A percentile compares a stretch with the other conserved stretches of the same genome.
Evolutionary conservation across 73 alveolate species (phyloP).

Genomic region (Breviolum minutum): DNA sequence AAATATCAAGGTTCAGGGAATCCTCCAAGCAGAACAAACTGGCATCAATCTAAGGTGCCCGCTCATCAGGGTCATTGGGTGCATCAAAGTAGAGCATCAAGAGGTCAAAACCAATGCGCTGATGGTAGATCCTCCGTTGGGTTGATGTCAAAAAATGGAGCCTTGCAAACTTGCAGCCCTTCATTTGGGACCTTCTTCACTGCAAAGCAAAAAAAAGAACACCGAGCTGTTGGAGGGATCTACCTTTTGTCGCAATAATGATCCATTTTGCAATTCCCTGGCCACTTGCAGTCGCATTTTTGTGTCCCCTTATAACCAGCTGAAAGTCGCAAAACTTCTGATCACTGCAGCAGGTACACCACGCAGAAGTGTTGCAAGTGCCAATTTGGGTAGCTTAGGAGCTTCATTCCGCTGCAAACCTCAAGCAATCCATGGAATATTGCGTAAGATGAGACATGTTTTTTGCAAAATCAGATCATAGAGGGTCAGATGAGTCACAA

Average conservation of each 20-base stretch:
- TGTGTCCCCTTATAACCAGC: neutral
- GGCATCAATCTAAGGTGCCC: neutral
- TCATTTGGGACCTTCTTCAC: neutral
- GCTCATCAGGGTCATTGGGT: conserved; percentile 47
- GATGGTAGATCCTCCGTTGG: conserved; percentile 45
- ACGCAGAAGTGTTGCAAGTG: conserved; percentile 37
- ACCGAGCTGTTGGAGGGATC: neutral
- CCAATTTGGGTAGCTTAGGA: neutral
- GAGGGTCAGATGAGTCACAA: too few species aligned
- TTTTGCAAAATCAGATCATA: neutral
- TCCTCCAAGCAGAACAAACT: neutral
- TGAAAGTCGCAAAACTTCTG: conserved; percentile 7
- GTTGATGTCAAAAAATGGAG: neutral
- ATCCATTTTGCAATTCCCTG: too few species aligned
- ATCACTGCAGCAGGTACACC: conserved; percentile 41
- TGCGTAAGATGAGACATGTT: neutral
- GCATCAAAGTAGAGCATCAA: conserved; percentile 73
- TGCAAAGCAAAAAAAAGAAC: neutral
- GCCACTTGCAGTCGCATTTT: neutral
- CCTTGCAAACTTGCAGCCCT: neutral
- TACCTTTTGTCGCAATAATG: too few species aligned
- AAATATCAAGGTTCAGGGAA: neutral
- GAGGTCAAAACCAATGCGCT: conserved; percentile 27
- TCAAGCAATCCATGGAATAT: neutral
- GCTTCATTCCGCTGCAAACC: neutral